Percentiles rank a stretch among this genome's conserved stretches.
These are phyloP conservation scores for Fusarium pilosicola DNA, from an alignment of 2,329 filamentous ascomycete genomes.

Conservation along the genomic window DNA sequence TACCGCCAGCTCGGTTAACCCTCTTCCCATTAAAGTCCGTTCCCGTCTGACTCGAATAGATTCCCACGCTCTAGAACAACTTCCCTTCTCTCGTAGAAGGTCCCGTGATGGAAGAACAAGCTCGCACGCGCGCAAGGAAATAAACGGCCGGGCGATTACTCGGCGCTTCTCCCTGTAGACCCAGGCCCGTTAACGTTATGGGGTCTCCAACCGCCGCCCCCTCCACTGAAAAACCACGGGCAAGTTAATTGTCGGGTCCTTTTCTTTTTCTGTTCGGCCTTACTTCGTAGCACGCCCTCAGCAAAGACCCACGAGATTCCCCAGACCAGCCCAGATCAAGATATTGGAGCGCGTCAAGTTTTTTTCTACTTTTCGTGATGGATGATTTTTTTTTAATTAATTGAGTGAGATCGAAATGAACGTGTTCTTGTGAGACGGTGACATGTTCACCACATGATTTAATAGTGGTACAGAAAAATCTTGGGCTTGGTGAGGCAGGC, in stretches of 20 bases:
- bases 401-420: not conserved
- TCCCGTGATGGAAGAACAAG: constrained; percentile 5
- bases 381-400: not conserved
- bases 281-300: constrained; percentile 46
- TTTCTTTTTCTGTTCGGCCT: constrained; percentile 37
- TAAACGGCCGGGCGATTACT: constrained; percentile 49
- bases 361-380: not conserved
- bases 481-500: constrained; percentile 1
- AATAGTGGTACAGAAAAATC: not conserved
- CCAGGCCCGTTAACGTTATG: constrained; percentile 38
- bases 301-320: constrained; percentile 43
- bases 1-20: constrained; percentile 26
- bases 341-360: constrained; percentile 37
- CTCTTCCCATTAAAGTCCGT: constrained; percentile 5
- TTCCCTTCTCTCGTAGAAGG: not conserved
- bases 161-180: constrained; percentile 47
- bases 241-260: not conserved
- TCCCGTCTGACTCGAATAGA: constrained; percentile 1
- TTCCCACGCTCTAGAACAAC: constrained; percentile 12
- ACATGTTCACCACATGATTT: constrained; percentile 9
- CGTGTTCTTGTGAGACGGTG: not conserved
- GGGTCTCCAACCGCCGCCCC: constrained; percentile 34
- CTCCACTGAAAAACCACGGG: constrained; percentile 12
- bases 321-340: constrained; percentile 42
- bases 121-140: constrained; percentile 8